These are phyloP conservation scores for Aspergillus fischeri DNA, from an alignment of 2,329 filamentous ascomycete species.

Conservation along the genomic window DNA sequence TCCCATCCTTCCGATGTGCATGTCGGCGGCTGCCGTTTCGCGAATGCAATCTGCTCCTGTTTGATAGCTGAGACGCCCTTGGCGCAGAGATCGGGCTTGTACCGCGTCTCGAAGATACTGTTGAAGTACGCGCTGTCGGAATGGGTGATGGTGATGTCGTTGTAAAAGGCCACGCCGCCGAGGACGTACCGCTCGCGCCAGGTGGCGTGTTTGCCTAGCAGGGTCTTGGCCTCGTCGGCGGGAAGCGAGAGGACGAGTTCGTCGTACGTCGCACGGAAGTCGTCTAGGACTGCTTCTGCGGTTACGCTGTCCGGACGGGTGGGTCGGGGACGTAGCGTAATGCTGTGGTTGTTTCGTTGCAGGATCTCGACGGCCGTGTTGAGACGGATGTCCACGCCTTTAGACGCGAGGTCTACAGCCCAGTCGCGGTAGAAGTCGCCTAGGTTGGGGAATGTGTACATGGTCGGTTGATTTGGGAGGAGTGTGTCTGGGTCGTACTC, in stretches of 20 bases:
- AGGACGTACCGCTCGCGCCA: conserved; percentile 64
- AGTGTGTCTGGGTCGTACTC: conserved; percentile 54
- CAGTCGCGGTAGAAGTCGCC: conserved; percentile 55
- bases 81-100: conserved; percentile 48
- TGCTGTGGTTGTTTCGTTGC: conserved; percentile 48
- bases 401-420: conserved; percentile 48
- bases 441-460: conserved; percentile 60
- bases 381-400: conserved; percentile 54
- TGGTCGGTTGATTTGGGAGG: conserved; percentile 51
- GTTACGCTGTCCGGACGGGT: conserved; percentile 9
- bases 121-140: conserved; percentile 56
- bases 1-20: conserved; percentile 33
- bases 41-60: conserved; percentile 45
- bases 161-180: conserved; percentile 62
- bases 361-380: conserved; percentile 35
- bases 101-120: conserved; percentile 54
- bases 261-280: conserved; percentile 50
- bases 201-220: conserved; percentile 50
- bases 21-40: conserved; percentile 35
- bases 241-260: conserved; percentile 56
- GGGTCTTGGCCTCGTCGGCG: conserved; percentile 52
- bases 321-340: conserved; percentile 39
- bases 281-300: background rate
- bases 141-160: conserved; percentile 61
- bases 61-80: conserved; percentile 42